Evolutionary conservation across 2,329 filamentous ascomycete genomes (phyloP).

Genomic region (Exserohilum rostratum): DNA sequence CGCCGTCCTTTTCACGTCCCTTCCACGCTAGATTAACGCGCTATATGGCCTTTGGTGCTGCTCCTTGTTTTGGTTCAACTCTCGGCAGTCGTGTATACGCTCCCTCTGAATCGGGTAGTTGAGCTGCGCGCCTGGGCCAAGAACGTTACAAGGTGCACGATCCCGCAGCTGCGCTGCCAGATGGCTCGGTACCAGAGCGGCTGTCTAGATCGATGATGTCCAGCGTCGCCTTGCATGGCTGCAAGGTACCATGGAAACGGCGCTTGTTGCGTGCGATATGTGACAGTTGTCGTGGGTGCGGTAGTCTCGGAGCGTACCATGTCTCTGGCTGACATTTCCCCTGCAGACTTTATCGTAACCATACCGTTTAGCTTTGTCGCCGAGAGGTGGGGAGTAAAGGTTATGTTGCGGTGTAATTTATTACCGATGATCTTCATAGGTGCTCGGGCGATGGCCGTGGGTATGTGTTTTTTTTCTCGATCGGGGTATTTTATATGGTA

Average conservation of each 20-base stretch:
- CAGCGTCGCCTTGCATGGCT: constrained; percentile 60
- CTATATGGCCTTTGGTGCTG: constrained; percentile 37
- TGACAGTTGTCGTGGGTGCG: constrained; percentile 6
- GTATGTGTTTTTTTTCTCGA: constrained; percentile 21
- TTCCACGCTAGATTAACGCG: constrained; percentile 4
- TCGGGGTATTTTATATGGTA: background rate
- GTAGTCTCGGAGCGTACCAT: background rate
- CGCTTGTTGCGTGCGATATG: constrained; percentile 45
- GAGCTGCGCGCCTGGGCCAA: constrained; percentile 52
- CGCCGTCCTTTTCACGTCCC: constrained; percentile 12
- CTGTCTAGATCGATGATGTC: constrained; percentile 60
- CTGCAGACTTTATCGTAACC: constrained; percentile 42
- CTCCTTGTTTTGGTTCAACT: constrained; percentile 45
- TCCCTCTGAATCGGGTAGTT: constrained; percentile 47
- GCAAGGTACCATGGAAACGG: constrained; percentile 54
- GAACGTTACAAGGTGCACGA: constrained; percentile 57
- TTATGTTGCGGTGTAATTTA: constrained; percentile 43
- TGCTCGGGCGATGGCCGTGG: constrained; percentile 39
- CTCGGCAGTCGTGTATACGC: constrained; percentile 41
- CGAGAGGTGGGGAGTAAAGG: constrained; percentile 34
- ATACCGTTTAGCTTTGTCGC: constrained; percentile 46
- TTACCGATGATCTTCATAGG: constrained; percentile 38
- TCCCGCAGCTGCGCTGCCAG: constrained; percentile 41
- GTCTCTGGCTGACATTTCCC: background rate
- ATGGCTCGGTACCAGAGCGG: constrained; percentile 56